Evolutionary conservation across 768 basidiomycete genomes (phyloP).

Genomic region (Lentinula edodes): DNA sequence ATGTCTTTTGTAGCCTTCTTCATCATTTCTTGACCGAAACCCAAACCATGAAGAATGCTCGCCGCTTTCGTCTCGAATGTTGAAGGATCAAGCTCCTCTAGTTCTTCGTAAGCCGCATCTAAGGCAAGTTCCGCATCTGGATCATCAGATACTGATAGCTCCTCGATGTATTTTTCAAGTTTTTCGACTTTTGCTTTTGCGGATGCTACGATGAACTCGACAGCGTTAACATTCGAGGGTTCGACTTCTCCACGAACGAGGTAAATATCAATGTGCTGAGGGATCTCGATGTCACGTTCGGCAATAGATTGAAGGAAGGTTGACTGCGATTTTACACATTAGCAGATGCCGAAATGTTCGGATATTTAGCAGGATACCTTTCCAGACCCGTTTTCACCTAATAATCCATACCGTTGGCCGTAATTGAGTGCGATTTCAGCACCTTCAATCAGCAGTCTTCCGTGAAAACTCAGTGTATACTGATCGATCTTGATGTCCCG

Average conservation of each 20-base stretch:
- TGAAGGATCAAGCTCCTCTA: constrained; percentile 93
- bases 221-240: constrained; percentile 90
- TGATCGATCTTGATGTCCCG: constrained; percentile 97
- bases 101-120: constrained; percentile 88
- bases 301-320: constrained; percentile 85
- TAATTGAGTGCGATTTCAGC: constrained; percentile 68
- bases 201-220: constrained; percentile 93
- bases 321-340: constrained; percentile 32
- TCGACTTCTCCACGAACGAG: constrained; percentile 95
- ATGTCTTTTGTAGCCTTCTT: constrained; percentile 95
- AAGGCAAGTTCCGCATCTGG: constrained; percentile 79
- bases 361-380: constrained; percentile 53
- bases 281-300: constrained; percentile 92
- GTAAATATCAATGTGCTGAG: constrained; percentile 95
- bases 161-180: constrained; percentile 91
- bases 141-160: constrained; percentile 82
- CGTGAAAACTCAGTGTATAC: constrained; percentile 96
- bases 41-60: constrained; percentile 95
- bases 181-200: constrained; percentile 90
- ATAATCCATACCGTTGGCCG: constrained; percentile 88
- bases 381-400: constrained; percentile 98
- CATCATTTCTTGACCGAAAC: constrained; percentile 91
- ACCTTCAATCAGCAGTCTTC: constrained; percentile 69
- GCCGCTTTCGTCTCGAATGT: constrained; percentile 97
- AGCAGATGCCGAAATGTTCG: background rate